phyloP scores from a whole-genome alignment of 768 basidiomycete genomes.

The Ramaria sp. region DNA sequence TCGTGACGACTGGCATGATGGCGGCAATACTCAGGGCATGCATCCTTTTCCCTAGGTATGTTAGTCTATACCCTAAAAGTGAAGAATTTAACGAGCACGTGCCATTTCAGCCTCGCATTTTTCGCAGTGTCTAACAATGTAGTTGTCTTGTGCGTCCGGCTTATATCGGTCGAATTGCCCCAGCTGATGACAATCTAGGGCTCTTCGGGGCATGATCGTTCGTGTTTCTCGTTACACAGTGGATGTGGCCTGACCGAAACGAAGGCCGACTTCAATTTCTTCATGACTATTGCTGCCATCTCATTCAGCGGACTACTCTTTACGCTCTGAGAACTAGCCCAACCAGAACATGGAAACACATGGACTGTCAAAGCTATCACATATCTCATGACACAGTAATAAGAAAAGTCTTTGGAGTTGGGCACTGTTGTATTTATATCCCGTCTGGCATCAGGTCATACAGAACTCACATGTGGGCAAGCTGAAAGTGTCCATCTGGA shows the following conservation, averaged over 20 bases:
- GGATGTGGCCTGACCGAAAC: background rate
- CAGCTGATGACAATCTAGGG: slow-evolving; percentile 28
- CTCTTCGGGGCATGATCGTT: slow-evolving; percentile 69
- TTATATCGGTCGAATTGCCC: background rate
- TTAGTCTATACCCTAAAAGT: background rate
- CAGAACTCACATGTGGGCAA: slow-evolving; percentile 42
- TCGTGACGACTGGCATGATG: no score
- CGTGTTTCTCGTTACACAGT: background rate
- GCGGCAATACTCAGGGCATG: slow-evolving; percentile 42
- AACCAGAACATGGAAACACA: slow-evolving; percentile 19
- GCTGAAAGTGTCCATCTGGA: slow-evolving; percentile 33
- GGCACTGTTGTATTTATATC: background rate
- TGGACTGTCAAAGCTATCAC: slow-evolving; percentile 45
- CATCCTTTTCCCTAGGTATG: slow-evolving; percentile 71
- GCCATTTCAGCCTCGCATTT: no score
- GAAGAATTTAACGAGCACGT: background rate
- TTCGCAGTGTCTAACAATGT: no score
- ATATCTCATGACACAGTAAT: slow-evolving; percentile 80
- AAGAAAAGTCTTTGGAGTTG: background rate
- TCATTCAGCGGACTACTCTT: no score
- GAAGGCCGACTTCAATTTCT: slow-evolving; percentile 55
- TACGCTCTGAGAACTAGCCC: slow-evolving; percentile 44
- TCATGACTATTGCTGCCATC: slow-evolving; percentile 68
- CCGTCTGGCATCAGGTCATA: slow-evolving; percentile 22
- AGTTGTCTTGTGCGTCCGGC: slow-evolving; percentile 51